Base-by-base conservation (phyloP, 345 rosid genomes). In the Eucalyptus camaldulensis region DNA sequence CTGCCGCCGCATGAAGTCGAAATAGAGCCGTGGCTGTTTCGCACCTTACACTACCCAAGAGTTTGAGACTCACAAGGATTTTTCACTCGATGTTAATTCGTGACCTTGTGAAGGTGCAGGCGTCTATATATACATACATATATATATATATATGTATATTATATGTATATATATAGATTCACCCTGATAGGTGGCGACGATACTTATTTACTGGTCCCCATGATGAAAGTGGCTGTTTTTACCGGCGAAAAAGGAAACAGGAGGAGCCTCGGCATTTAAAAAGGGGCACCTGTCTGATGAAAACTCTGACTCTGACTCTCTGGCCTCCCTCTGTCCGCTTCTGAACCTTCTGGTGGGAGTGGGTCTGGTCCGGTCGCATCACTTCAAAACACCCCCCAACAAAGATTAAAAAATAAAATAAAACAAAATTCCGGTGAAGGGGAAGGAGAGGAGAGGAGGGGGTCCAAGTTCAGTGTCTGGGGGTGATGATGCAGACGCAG, bases 281-380 rank as follows among this genome's bases (percentile, higher is more conserved):
- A 51, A n/a, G 53, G 21, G 62, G 44, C 47, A 29, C 62, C 67
- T 14, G n/a, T 87, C 58, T 86, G 29, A 21, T 24, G 31, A 80
- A 86, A 31, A 19, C 81, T 72, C 83, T 40, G 83, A 76, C 83
- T 37, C 83, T 76, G 83, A 76, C 83, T 6, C 83, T 40, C 8
- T 58, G 62, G 87, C 80, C 29, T 80, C 87, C 22, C 62, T 21
- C 31, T 89, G 67, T 81, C 27, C 33, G 47, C 56, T 80, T 86
- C 91, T 89, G 92, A 90, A 90, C 47, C 56, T 87, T 92, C 90
- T 89, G 92, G 50, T 83, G 89, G 87, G 91, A 11, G 89, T 81
- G 91, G 87, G 92, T 58, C 90, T 90, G 90, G 88, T 86, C 62
- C 4, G 88, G 88, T 86, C 89, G 51, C 87, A 87, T 87, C 87